A percentile compares a stretch with the other conserved stretches of the same genome.
Evolutionary conservation across 163 green algal genomes (phyloP).

Genomic region (Scenedesmus sp.): DNA sequence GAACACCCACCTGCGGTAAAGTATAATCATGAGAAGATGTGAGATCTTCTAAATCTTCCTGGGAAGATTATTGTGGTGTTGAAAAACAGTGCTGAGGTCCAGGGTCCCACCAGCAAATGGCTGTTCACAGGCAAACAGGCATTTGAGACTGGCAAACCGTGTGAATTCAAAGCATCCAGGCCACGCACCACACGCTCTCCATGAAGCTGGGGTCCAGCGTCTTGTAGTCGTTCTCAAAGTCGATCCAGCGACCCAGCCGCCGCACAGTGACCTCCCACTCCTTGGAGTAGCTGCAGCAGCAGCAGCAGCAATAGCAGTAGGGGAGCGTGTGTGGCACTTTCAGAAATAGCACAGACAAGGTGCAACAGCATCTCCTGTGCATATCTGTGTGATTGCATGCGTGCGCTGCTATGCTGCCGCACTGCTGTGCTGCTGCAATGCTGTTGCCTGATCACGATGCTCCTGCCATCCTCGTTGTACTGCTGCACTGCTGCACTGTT

Average conservation of each 20-base stretch:
- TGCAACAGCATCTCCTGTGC: background rate
- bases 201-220: conserved; percentile 98
- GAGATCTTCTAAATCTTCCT: background rate
- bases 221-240: conserved; percentile 99
- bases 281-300: conserved; percentile 84
- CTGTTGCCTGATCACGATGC: conserved; percentile 93
- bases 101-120: too few species aligned
- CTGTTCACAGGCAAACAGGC: too few species aligned
- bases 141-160: too few species aligned
- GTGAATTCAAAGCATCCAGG: too few species aligned
- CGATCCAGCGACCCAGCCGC: conserved; percentile 98
- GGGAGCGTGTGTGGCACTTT: too few species aligned
- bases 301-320: background rate
- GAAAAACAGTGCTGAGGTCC: too few species aligned
- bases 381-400: too few species aligned
- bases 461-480: conserved; percentile 99
- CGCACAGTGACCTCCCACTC: conserved; percentile 97
- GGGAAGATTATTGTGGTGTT: background rate
- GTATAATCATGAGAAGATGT: too few species aligned
- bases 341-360: background rate
- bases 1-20: conserved; percentile 92
- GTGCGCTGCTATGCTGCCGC: background rate
- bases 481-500: background rate
- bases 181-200: conserved; percentile 94
- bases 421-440: conserved; percentile 57